Evolutionary conservation across 2,329 filamentous ascomycete genomes (phyloP).

Genomic region (Scedosporium boydii): DNA sequence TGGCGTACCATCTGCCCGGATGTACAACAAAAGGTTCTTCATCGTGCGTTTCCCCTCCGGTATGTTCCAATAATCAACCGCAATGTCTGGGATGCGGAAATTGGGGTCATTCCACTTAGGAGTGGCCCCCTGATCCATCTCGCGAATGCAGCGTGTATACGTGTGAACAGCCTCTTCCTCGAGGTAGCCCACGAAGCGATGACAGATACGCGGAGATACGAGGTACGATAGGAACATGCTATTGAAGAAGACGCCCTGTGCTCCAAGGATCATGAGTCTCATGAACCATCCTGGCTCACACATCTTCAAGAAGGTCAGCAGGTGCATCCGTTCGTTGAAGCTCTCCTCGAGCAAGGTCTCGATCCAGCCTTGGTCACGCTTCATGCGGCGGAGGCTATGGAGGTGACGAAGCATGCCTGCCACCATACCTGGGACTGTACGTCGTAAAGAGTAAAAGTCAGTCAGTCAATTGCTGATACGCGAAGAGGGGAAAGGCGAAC

Average conservation of each 20-base stretch:
- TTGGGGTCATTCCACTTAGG: conserved; percentile 66
- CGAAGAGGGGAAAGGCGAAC: no score
- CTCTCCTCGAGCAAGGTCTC: conserved; percentile 83
- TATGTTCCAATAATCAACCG: conserved; percentile 88
- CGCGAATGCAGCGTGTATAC: conserved; percentile 80
- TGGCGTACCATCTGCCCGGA: no score
- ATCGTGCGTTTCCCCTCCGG: conserved; percentile 46
- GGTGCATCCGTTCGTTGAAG: conserved; percentile 90
- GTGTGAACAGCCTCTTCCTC: conserved; percentile 96
- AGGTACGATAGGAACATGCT: conserved; percentile 83
- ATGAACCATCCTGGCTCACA: conserved; percentile 68
- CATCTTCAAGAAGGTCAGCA: conserved; percentile 88
- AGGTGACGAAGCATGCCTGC: conserved; percentile 90
- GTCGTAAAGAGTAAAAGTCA: no score
- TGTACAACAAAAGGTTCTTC: no score
- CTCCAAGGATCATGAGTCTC: conserved; percentile 81
- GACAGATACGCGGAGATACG: conserved; percentile 74
- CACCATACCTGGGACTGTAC: conserved; percentile 80
- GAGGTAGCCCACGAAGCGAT: conserved; percentile 92
- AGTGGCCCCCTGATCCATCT: conserved; percentile 75
- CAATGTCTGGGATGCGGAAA: conserved; percentile 76
- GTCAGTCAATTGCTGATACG: no score
- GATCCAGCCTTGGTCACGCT: conserved; percentile 94
- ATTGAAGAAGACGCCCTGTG: conserved; percentile 96
- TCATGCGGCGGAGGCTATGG: conserved; percentile 72